Evolutionary conservation across 192 early-diverging fungal genomes (phyloP).

Genomic region (Podila horticola): DNA sequence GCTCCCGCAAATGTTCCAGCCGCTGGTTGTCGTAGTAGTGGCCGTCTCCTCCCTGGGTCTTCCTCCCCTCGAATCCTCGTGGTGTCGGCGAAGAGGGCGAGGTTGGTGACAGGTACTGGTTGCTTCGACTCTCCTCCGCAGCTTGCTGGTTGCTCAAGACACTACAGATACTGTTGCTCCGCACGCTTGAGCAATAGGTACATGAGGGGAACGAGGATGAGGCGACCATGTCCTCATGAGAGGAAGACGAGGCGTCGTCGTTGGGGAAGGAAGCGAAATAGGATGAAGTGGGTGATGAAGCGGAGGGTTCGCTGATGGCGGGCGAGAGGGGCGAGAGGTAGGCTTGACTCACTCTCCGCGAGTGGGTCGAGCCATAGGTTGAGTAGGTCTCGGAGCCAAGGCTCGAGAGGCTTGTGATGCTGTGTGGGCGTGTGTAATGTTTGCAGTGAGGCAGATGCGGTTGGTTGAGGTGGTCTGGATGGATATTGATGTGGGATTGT

Average conservation of each 20-base stretch:
- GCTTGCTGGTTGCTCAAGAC: neutral
- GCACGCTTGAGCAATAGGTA: slow-evolving; percentile 20
- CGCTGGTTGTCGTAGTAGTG: slow-evolving; percentile 10
- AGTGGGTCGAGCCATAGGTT: neutral
- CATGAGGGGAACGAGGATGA: slow-evolving; percentile 10
- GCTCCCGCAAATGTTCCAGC: neutral
- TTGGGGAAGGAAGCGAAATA: neutral
- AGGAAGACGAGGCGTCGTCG: neutral
- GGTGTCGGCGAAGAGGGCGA: neutral
- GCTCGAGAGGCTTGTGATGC: slow-evolving; percentile 19
- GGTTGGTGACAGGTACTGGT: neutral
- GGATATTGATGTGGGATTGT: slow-evolving; percentile 6
- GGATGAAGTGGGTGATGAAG: neutral
- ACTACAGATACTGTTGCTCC: slow-evolving; percentile 10
- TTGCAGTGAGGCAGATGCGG: neutral
- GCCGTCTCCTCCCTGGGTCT: neutral
- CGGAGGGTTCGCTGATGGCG: neutral
- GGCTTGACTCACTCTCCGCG: neutral
- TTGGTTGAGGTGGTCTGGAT: slow-evolving; percentile 1
- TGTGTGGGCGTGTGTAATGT: slow-evolving; percentile 15
- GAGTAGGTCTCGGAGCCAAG: slow-evolving; percentile 2
- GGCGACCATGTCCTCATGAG: neutral
- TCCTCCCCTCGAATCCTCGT: neutral
- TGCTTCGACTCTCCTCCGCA: no score
- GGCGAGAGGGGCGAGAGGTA: slow-evolving; percentile 1